Conservation (phyloP, 148 eudicot species). For the Chenopodium quinoa region DNA sequence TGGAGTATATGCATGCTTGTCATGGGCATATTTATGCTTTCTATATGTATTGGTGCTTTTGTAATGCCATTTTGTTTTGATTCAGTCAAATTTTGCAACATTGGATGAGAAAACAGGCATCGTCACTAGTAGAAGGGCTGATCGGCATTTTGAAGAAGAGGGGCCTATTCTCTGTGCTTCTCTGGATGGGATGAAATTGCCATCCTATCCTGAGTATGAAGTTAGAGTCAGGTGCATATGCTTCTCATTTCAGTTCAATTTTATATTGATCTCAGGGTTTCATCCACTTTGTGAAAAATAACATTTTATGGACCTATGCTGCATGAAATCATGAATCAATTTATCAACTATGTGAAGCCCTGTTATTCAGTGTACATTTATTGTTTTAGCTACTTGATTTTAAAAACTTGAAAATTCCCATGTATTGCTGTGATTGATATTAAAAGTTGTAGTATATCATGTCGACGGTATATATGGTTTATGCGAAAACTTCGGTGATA, state of each 20-base stretch:
- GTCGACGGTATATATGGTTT: no score
- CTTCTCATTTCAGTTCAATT: slow-evolving; percentile 23
- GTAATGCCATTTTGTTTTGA: slow-evolving; percentile 10
- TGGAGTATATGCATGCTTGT: background rate
- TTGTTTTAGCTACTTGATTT: background rate
- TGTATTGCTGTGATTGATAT: background rate
- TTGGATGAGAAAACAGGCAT: slow-evolving; percentile 80
- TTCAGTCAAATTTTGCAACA: slow-evolving; percentile 96
- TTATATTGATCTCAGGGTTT: background rate
- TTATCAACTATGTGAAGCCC: background rate
- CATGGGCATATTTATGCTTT: background rate
- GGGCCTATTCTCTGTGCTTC: slow-evolving; percentile 96
- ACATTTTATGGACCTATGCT: background rate
- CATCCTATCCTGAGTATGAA: slow-evolving; percentile 82
- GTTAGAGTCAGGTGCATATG: slow-evolving; percentile 80
- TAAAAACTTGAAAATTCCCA: background rate
- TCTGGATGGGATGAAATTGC: slow-evolving; percentile 86
- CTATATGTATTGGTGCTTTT: background rate
- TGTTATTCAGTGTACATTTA: background rate
- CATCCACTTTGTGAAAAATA: background rate
- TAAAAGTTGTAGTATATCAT: background rate
- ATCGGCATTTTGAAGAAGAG: slow-evolving; percentile 98
- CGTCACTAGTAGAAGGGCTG: slow-evolving; percentile 91
- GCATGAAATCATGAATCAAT: background rate
- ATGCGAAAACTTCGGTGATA: background rate